Evolutionary conservation across 2,329 filamentous ascomycete species (phyloP).

Genomic region (Penicillium sclerotiorum): DNA sequence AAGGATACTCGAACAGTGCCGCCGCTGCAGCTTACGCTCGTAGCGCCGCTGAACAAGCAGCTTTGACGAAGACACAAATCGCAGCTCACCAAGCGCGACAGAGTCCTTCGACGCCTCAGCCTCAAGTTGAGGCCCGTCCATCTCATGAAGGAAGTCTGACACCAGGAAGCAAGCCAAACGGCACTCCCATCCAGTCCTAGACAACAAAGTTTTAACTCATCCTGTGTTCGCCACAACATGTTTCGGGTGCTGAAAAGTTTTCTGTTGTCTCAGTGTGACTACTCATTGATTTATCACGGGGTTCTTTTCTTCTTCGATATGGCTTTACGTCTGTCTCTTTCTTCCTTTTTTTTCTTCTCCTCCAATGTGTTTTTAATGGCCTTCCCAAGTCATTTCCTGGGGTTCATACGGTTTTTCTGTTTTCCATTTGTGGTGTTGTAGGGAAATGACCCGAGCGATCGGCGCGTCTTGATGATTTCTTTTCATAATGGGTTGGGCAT

Average conservation of each 20-base stretch:
- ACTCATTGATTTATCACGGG: no score
- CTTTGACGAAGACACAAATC: slow-evolving; percentile 41
- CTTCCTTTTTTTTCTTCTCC: slow-evolving; percentile 7
- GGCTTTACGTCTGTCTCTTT: slow-evolving; percentile 6
- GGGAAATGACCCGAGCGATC: slow-evolving; percentile 23
- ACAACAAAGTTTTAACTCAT: neutral
- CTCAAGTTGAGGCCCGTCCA: slow-evolving; percentile 26
- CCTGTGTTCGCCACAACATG: neutral
- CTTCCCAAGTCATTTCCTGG: slow-evolving; percentile 12
- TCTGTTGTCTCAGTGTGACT: slow-evolving; percentile 2
- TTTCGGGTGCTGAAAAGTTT: slow-evolving; percentile 6
- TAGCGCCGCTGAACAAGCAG: slow-evolving; percentile 44
- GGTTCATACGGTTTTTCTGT: slow-evolving; percentile 17
- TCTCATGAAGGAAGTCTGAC: slow-evolving; percentile 41
- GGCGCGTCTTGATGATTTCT: slow-evolving; percentile 28
- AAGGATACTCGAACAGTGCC: slow-evolving; percentile 39
- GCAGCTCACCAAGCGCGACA: slow-evolving; percentile 35
- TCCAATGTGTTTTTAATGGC: slow-evolving; percentile 24
- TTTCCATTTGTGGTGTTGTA: slow-evolving; percentile 16
- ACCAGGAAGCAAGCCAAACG: slow-evolving; percentile 35
- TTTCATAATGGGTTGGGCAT: slow-evolving; percentile 23
- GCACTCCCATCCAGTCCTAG: slow-evolving; percentile 32
- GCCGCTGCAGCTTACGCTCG: slow-evolving; percentile 40
- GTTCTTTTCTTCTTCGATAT: neutral
- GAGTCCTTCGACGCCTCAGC: slow-evolving; percentile 39